Evolutionary conservation across 345 rosid species (phyloP).

Genomic region (Psidium friedrichsthalianum): DNA sequence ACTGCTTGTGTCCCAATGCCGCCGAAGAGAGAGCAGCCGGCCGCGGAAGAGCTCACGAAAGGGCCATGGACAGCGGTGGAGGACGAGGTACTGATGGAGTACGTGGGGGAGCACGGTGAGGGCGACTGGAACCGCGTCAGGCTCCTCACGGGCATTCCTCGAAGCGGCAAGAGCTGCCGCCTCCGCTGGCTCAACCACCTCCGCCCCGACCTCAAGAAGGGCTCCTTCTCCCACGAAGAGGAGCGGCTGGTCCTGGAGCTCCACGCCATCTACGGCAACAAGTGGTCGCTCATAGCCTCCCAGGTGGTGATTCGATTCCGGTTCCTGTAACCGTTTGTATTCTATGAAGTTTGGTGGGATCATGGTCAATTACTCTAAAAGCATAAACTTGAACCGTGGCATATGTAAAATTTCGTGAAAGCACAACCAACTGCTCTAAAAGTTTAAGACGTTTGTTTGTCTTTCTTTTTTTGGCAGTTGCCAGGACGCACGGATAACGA

Average conservation of each 20-base stretch:
- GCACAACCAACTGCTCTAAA: background rate
- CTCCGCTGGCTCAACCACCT: slow-evolving; percentile 9
- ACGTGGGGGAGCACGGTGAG: background rate
- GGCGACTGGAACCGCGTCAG: background rate
- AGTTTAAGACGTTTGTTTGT: background rate
- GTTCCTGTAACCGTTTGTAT: background rate
- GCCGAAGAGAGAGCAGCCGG: background rate
- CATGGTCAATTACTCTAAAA: background rate
- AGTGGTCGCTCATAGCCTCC: slow-evolving; percentile 10
- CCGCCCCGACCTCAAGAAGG: slow-evolving; percentile 9
- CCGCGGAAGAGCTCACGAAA: background rate
- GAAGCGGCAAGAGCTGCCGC: slow-evolving; percentile 7
- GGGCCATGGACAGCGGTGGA: background rate
- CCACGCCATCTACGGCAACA: slow-evolving; percentile 8
- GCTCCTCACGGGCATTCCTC: background rate
- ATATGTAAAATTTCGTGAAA: too few species aligned
- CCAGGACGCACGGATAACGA: slow-evolving; percentile 14
- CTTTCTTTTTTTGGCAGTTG: background rate
- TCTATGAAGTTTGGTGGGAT: background rate
- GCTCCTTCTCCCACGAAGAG: slow-evolving; percentile 8
- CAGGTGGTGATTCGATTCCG: background rate
- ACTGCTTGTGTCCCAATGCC: background rate
- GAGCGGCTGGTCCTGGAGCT: slow-evolving; percentile 4
- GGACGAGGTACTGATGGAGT: background rate
- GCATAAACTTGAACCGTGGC: background rate